Percentiles rank a stretch among this genome's conserved stretches.
Evolutionary conservation across 805 yeast species (phyloP).

Genomic region (Suhomyces emberorum): DNA sequence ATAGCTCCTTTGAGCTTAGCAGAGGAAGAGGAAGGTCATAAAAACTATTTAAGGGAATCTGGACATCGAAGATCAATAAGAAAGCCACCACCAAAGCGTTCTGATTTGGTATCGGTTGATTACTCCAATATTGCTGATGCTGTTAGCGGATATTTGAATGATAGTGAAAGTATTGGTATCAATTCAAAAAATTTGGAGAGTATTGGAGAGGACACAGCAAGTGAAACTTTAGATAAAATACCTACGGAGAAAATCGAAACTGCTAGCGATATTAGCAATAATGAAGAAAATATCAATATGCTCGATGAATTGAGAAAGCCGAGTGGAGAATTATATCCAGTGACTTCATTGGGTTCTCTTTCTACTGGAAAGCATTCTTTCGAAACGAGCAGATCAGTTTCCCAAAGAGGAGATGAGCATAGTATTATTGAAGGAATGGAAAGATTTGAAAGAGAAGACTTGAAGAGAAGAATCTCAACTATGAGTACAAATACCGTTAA

Average conservation of each 20-base stretch:
- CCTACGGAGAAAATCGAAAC: not conserved
- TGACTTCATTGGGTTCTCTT: slow-evolving; percentile 13
- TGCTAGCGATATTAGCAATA: not conserved
- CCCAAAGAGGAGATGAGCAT: slow-evolving; percentile 2
- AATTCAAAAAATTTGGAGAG: not conserved
- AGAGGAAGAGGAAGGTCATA: slow-evolving; percentile 21
- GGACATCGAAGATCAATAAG: slow-evolving; percentile 33
- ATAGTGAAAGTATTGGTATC: slow-evolving; percentile 8
- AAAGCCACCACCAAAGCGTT: slow-evolving; percentile 31
- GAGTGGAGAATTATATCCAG: slow-evolving; percentile 10
- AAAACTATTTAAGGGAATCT: slow-evolving; percentile 19
- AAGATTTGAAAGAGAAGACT: not conserved
- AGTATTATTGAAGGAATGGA: not conserved
- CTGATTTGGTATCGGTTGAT: slow-evolving; percentile 23
- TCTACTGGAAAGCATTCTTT: slow-evolving; percentile 18
- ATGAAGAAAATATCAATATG: not conserved
- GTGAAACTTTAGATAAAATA: not conserved
- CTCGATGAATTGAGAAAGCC: slow-evolving; percentile 1
- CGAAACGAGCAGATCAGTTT: slow-evolving; percentile 6
- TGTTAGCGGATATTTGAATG: slow-evolving; percentile 27
- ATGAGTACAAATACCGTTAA: slow-evolving; percentile 33
- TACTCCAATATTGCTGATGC: slow-evolving; percentile 31
- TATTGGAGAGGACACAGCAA: slow-evolving; percentile 3
- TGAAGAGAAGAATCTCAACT: slow-evolving; percentile 31
- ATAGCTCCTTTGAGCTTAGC: slow-evolving; percentile 22